A percentile compares a stretch with the other conserved stretches of the same genome.
phyloP scores from a whole-genome alignment of 2,329 filamentous ascomycete genomes.

The Stagonosporopsis rhizophila region DNA sequence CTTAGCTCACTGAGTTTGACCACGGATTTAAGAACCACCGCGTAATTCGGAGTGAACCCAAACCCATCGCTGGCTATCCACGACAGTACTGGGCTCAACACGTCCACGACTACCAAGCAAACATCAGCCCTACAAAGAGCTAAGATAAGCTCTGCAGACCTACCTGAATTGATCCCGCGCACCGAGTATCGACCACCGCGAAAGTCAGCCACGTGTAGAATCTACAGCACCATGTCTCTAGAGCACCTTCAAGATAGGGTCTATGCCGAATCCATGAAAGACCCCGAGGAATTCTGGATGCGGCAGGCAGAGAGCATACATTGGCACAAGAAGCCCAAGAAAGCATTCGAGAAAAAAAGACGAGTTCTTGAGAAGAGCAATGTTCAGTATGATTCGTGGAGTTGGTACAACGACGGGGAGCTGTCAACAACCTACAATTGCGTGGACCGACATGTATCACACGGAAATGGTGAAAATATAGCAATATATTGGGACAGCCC shows the following conservation, averaged over 20 bases:
- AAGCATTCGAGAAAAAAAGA: constrained; percentile 64
- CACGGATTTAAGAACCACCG: neutral
- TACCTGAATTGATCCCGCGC: neutral
- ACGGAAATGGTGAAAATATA: constrained; percentile 71
- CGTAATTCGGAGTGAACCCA: neutral
- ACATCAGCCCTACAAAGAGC: neutral
- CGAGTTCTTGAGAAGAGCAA: constrained; percentile 69
- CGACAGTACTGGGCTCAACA: neutral
- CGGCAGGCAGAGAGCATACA: constrained; percentile 75
- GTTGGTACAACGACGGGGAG: constrained; percentile 88
- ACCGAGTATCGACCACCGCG: neutral
- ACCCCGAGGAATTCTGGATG: constrained; percentile 77
- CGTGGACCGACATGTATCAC: constrained; percentile 84
- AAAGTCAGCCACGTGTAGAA: neutral
- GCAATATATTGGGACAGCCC: constrained; percentile 91
- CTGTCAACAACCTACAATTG: constrained; percentile 94
- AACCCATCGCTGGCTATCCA: neutral
- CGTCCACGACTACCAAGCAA: neutral
- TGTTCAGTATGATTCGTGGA: constrained; percentile 76
- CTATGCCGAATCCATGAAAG: constrained; percentile 65
- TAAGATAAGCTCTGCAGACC: neutral
- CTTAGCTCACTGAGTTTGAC: neutral
- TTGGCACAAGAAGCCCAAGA: constrained; percentile 80
- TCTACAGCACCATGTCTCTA: neutral
- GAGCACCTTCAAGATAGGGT: constrained; percentile 57